phyloP scores from a whole-genome alignment of 495 filamentous ascomycete genomes.

The Aspergillus baeticus region DNA sequence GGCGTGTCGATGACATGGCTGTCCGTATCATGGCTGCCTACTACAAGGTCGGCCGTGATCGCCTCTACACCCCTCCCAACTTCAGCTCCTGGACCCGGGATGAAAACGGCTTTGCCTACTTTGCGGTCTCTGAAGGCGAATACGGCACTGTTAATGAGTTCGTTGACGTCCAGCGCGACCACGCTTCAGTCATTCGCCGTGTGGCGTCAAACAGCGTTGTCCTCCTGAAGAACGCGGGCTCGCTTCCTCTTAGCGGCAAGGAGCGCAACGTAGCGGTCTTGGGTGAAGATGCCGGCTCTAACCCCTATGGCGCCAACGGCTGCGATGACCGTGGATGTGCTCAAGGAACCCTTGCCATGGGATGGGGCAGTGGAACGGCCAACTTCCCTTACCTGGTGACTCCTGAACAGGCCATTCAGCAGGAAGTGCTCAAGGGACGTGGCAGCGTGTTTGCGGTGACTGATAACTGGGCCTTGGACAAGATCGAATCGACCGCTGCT shows the following conservation, averaged over 20 bases:
- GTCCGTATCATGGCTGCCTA: constrained; percentile 90
- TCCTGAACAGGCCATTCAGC: constrained; percentile 81
- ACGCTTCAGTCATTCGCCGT: constrained; percentile 68
- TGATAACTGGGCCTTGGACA: constrained; percentile 65
- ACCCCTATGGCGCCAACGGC: constrained; percentile 78
- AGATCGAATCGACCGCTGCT: constrained; percentile 60
- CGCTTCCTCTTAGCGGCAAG: constrained; percentile 71
- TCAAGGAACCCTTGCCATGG: constrained; percentile 87
- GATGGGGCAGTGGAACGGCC: constrained; percentile 87
- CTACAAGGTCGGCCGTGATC: constrained; percentile 81
- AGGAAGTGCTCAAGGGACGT: constrained; percentile 59
- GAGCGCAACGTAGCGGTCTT: constrained; percentile 79
- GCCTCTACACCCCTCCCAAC: constrained; percentile 65
- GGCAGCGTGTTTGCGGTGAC: constrained; percentile 67
- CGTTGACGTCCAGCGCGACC: constrained; percentile 78
- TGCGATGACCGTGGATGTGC: constrained; percentile 82
- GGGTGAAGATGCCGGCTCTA: constrained; percentile 80
- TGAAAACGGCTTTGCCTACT: constrained; percentile 70
- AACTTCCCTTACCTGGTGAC: constrained; percentile 92
- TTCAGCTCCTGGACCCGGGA: constrained; percentile 84
- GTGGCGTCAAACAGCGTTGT: constrained; percentile 77
- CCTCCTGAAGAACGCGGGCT: constrained; percentile 80
- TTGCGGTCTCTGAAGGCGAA: constrained; percentile 51
- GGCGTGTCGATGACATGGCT: constrained; percentile 90
- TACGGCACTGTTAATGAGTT: constrained; percentile 76